A percentile compares a stretch with the other conserved stretches of the same genome.
These are phyloP conservation scores for Trichoderma asperelloides DNA, from an alignment of 495 filamentous ascomycete species.

Conservation along the genomic window DNA sequence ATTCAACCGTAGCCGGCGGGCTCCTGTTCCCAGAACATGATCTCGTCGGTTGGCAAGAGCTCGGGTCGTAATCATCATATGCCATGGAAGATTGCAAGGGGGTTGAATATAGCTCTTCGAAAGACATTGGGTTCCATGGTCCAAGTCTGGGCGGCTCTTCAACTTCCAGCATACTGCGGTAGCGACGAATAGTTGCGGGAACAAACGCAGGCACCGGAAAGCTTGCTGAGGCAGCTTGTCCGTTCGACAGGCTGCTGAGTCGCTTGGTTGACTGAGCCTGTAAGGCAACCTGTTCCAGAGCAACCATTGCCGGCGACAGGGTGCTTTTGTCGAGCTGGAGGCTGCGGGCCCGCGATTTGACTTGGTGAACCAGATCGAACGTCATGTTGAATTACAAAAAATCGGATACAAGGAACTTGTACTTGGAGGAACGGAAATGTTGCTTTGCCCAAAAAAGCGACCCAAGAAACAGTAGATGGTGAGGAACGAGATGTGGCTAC, in stretches of 20 bases:
- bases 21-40: slow-evolving; percentile 35
- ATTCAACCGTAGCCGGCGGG: neutral
- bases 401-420: slow-evolving; percentile 24
- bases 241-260: slow-evolving; percentile 30
- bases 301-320: slow-evolving; percentile 12
- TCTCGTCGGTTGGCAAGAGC: slow-evolving; percentile 17
- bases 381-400: slow-evolving; percentile 23
- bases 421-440: slow-evolving; percentile 29
- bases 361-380: slow-evolving; percentile 34
- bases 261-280: slow-evolving; percentile 17
- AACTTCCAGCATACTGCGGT: slow-evolving; percentile 42
- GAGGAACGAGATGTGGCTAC: slow-evolving; percentile 3
- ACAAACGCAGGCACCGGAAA: slow-evolving; percentile 1
- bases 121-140: slow-evolving; percentile 34
- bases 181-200: slow-evolving; percentile 24
- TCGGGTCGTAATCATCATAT: slow-evolving; percentile 14
- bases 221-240: neutral
- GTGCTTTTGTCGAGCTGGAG: slow-evolving; percentile 35
- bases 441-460: slow-evolving; percentile 21
- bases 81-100: slow-evolving; percentile 3
- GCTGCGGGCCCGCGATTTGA: slow-evolving; percentile 33
- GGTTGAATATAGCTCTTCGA: slow-evolving; percentile 35
- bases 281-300: neutral
- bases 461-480: slow-evolving; percentile 32
- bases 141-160: slow-evolving; percentile 37